Evolutionary conservation across 208 protist genomes (phyloP), one percentile per base, ranked within the genome.

Genomic region (Leishmania tarentolae): DNA sequence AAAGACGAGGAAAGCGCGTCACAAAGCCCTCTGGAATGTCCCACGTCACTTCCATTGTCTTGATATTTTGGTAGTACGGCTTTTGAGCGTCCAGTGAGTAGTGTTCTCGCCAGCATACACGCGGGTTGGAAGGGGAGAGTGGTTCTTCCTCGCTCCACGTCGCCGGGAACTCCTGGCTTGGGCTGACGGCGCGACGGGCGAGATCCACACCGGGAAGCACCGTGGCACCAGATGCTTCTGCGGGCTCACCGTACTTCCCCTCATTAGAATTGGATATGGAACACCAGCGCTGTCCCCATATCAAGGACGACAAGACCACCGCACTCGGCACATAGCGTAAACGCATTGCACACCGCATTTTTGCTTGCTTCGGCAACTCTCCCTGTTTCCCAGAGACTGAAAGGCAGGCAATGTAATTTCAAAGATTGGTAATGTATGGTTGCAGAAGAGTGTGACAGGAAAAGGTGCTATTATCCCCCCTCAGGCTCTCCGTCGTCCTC

Each of bases 11-110:
- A 86, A 95, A 97, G 28, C 90, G 88, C 9, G 93, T 97, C 6
- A 92, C 82, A 76, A 97, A 97, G 19, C 93, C 93, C 15, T 94
- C 81, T 21, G 93, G 93, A 42, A 97, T 88, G 13, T 92, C 81
- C 81, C 84, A 92, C 24, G 84, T 89, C 56, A 90, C 88, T 47
- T 88, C 76, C 77, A 91, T 88, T 11, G 93, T 95, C 47, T 78
- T 77, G 37, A 95, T 75, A 76, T 95, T 88, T 79, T 97, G 89
- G 72, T 97, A 97, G 77, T 97, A 97, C 19, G 93, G 93, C 46
- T 84, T 82, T 56, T 79, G 76, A 47, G 88, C 80, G 35, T 91
- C 88, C 19, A 94, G 85, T 19, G 85, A 92, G 74, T 88, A 97
- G 85, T 94, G 87, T 81, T 97, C 91, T n/a, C 90, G 82, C 92